phyloP scores from a whole-genome alignment of 176 grass and related monocot species.

The Canna indica region DNA sequence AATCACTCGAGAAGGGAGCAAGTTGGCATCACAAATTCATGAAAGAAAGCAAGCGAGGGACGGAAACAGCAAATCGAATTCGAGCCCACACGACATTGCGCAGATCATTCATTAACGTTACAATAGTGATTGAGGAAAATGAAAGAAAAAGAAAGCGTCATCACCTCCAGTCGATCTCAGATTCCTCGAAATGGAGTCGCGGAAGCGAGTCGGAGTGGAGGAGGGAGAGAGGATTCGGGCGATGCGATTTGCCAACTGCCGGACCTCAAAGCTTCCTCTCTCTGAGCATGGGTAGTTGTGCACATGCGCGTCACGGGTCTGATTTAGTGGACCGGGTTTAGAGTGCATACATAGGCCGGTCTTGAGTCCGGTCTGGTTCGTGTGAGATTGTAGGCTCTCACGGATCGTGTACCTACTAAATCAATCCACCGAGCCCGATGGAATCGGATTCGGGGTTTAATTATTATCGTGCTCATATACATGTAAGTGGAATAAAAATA shows the following conservation, averaged over 20 bases:
- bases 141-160: not conserved
- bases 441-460: no score
- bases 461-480: no score
- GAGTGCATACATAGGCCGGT: no score
- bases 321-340: no score
- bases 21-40: not conserved
- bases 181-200: not conserved
- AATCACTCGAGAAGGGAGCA: not conserved
- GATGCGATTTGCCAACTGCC: not conserved
- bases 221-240: not conserved
- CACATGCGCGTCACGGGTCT: no score
- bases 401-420: no score
- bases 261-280: not conserved
- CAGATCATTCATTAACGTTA: not conserved
- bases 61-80: no score
- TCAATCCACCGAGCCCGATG: no score
- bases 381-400: no score
- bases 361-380: no score
- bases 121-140: not conserved
- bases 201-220: not conserved
- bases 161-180: not conserved
- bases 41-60: not conserved
- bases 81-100: not conserved
- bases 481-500: no score
- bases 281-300: no score